phyloP scores from a whole-genome alignment of 768 basidiomycete species.

The Crepidotus variabilis region DNA sequence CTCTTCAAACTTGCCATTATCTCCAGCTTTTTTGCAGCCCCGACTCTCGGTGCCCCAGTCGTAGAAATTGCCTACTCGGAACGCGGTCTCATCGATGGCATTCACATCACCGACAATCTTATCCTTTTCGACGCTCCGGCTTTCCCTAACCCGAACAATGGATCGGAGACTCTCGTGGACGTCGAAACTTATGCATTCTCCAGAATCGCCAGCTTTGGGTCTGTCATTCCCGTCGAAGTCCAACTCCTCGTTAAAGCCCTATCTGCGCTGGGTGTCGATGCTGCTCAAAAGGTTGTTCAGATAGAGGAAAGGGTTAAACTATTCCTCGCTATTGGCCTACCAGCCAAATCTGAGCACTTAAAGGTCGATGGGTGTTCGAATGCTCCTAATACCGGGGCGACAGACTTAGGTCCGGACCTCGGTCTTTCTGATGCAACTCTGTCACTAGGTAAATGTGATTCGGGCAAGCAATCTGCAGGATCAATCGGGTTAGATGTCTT shows the following conservation, averaged over 20 bases:
- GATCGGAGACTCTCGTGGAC: constrained; percentile 25
- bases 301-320: constrained; percentile 28
- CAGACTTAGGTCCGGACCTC: constrained; percentile 25
- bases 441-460: constrained; percentile 28
- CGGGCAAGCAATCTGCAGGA: constrained; percentile 12
- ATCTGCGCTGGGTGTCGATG: constrained; percentile 24
- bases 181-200: constrained; percentile 35
- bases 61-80: neutral
- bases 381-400: constrained; percentile 20
- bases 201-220: constrained; percentile 22
- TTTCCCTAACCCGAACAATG: constrained; percentile 31
- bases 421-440: constrained; percentile 31
- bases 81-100: neutral
- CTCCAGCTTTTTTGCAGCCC: neutral
- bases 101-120: neutral
- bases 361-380: constrained; percentile 28
- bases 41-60: neutral
- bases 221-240: constrained; percentile 16
- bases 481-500: constrained; percentile 14
- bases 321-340: constrained; percentile 29
- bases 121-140: constrained; percentile 37
- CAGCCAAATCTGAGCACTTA: constrained; percentile 27
- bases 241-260: constrained; percentile 12
- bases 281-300: constrained; percentile 22
- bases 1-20: neutral